Evolutionary conservation across 139 green algal genomes (phyloP).

Genomic region (Coelastrella sp.): DNA sequence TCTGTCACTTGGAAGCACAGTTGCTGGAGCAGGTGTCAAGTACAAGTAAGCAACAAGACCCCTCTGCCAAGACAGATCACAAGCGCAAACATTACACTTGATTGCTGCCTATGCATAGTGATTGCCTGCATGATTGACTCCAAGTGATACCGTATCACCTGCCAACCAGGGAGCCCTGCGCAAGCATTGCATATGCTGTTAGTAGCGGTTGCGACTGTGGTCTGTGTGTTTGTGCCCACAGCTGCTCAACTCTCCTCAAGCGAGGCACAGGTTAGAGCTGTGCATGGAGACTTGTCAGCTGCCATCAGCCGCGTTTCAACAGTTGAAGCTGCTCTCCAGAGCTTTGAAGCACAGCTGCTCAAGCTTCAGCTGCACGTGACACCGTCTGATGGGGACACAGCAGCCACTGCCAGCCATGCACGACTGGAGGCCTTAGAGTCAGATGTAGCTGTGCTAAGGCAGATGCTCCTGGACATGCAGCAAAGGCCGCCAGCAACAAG

Average conservation of each 20-base stretch:
- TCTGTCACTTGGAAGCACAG: constrained; percentile 31
- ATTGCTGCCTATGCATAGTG: too few relatives aligned
- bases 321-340: background rate
- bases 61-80: too few relatives aligned
- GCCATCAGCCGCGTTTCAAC: background rate
- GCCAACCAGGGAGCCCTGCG: too few relatives aligned
- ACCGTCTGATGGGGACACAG: background rate
- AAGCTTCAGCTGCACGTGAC: background rate
- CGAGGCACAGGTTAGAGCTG: background rate
- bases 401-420: background rate
- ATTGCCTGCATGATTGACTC: too few relatives aligned
- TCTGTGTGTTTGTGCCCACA: background rate
- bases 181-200: too few relatives aligned
- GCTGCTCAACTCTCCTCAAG: background rate
- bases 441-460: constrained; percentile 13
- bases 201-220: too few relatives aligned
- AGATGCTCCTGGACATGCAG: background rate
- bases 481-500: background rate
- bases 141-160: too few relatives aligned
- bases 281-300: background rate
- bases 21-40: background rate
- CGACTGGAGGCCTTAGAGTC: background rate
- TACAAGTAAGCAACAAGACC: background rate
- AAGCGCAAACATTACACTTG: too few relatives aligned
- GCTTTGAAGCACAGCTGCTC: background rate